Base-by-base conservation (phyloP, 768 basidiomycete genomes). In the Xerocomellus amylosporus region DNA sequence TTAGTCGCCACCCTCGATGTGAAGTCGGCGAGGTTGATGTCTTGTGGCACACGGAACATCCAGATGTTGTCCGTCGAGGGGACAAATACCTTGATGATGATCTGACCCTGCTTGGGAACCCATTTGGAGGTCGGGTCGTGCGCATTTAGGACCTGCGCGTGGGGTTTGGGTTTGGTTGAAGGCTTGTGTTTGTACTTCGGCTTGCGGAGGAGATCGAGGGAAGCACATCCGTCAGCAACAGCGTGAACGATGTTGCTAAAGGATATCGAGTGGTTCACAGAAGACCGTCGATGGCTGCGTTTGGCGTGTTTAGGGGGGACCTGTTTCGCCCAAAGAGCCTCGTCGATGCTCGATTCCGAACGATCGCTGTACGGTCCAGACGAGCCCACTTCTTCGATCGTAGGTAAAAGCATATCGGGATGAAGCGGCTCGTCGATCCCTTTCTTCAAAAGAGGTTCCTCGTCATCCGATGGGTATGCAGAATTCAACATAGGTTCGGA, bases 1-100 rank as follows among this genome's bases (percentile, higher is more conserved):
- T 76, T 75, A 22, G 52, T 60, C 34, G 59, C 57, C 31, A 75
- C 73, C 48, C 46, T 67, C 20, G 64, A 63, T 4, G 65, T 64
- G 54, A 76, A 73, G 37, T 54, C 57, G n/a, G 49, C 56, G 38
- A 76, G 69, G 39, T 47, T 52, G 50, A 69, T 59, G 49, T 65
- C 58, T 44, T 65, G 65, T 19, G 74, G 65, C 20, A 74, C 72
- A 39, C 66, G 67, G 43, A 76, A 54, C 58, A 62, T 71, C 75
- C 75, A 76, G 50, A 74, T 66, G 54, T 76, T 75, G 54, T 75
- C 70, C 34, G 69, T 74, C 36, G 66, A 63, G 34, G 73, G 73
- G 9, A 75, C 73, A 41, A 71, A 69, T 13, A 76, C 72, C 58
- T 76, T 76, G 64, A 76, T 60, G 51, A 73, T 37, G 46, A 76